A percentile compares a stretch with the other conserved stretches of the same genome.
Evolutionary conservation across 2,329 filamentous ascomycete genomes (phyloP).

Genomic region (Plectosphaerella plurivora): DNA sequence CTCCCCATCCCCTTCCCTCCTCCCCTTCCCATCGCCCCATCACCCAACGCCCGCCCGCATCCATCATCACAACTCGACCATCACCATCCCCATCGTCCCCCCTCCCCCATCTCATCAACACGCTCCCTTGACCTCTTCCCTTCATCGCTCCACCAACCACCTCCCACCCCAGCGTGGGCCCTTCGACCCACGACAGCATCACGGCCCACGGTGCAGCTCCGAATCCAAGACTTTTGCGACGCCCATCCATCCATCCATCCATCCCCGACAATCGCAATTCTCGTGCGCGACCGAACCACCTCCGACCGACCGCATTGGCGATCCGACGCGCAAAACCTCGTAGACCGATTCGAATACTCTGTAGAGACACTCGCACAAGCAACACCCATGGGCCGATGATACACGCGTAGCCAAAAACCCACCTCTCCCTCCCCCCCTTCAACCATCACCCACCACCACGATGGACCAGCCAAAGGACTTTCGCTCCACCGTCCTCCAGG

Average conservation of each 20-base stretch:
- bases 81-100: background rate
- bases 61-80: background rate
- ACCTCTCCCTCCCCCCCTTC: constrained; percentile 7
- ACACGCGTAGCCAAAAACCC: background rate
- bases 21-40: background rate
- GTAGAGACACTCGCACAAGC: background rate
- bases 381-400: background rate
- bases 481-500: constrained; percentile 44
- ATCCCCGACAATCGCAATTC: background rate
- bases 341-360: too few relatives aligned
- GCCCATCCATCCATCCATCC: background rate
- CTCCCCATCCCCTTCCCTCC: background rate
- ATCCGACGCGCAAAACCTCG: too few relatives aligned
- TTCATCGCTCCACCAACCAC: background rate
- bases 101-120: background rate
- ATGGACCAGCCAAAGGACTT: constrained; percentile 41
- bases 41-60: background rate
- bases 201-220: background rate
- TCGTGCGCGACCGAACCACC: background rate
- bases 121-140: background rate
- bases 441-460: constrained; percentile 12
- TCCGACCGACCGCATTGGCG: too few relatives aligned
- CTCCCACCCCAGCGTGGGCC: background rate
- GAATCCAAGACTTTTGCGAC: background rate
- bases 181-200: background rate